A percentile compares a stretch with the other conserved stretches of the same genome.
Conservation (phyloP, 139 green algal genomes). For the Auxenochlorella pyrenoidosa region DNA sequence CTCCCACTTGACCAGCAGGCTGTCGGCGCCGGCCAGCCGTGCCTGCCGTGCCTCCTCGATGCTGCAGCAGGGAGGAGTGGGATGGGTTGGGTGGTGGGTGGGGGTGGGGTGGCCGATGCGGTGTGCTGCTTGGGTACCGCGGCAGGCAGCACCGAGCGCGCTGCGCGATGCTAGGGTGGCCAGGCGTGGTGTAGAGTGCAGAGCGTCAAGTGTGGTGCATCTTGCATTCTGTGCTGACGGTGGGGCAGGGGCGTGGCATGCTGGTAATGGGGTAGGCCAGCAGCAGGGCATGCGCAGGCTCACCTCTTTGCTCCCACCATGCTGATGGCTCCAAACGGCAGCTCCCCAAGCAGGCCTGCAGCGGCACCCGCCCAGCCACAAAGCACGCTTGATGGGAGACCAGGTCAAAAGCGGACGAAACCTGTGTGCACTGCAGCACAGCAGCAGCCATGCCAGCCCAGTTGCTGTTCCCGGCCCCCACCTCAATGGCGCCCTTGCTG, state of each 20-base stretch:
- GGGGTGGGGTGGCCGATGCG: too few relatives aligned
- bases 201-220: too few relatives aligned
- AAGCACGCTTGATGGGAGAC: not conserved
- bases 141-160: not conserved
- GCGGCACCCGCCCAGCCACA: too few relatives aligned
- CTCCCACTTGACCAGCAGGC: slow-evolving; percentile 77
- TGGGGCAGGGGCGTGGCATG: too few relatives aligned
- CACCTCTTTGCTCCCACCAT: slow-evolving; percentile 62
- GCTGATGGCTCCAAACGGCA: slow-evolving; percentile 68
- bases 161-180: not conserved
- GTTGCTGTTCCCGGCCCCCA: not conserved
- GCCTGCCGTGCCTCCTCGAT: slow-evolving; percentile 72
- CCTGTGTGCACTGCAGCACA: too few relatives aligned
- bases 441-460: too few relatives aligned
- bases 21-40: slow-evolving; percentile 68
- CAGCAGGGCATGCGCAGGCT: not conserved
- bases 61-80: not conserved
- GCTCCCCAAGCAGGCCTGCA: slow-evolving; percentile 68
- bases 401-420: too few relatives aligned
- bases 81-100: not conserved
- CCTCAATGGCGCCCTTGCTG: too few relatives aligned
- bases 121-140: too few relatives aligned
- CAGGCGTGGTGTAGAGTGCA: too few relatives aligned
- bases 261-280: too few relatives aligned
- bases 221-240: too few relatives aligned